phyloP scores from a whole-genome alignment of 2,329 filamentous ascomycete genomes.

The Colletotrichum phormii region DNA sequence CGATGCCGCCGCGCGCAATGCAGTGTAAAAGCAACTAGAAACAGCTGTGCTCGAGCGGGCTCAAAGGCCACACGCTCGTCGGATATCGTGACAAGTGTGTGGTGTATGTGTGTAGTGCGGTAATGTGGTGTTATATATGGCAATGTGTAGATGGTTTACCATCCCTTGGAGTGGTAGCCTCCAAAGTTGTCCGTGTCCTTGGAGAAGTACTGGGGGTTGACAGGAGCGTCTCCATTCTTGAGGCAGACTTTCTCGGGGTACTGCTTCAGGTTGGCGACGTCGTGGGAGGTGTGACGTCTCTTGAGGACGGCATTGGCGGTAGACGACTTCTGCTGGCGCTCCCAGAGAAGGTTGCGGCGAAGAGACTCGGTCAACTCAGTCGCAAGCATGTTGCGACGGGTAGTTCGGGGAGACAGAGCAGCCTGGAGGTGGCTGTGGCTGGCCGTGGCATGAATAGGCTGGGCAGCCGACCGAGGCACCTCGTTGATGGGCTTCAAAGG shows the following conservation, averaged over 20 bases:
- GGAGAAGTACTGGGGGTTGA: slow-evolving; percentile 85
- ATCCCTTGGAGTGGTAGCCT: slow-evolving; percentile 88
- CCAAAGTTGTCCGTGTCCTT: slow-evolving; percentile 72
- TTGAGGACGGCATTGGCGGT: slow-evolving; percentile 91
- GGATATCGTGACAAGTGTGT: slow-evolving; percentile 33
- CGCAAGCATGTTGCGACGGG: slow-evolving; percentile 93
- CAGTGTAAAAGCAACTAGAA: slow-evolving; percentile 24
- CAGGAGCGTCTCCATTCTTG: slow-evolving; percentile 71
- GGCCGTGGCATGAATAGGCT: slow-evolving; percentile 82
- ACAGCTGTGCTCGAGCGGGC: slow-evolving; percentile 20
- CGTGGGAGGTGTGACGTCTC: slow-evolving; percentile 89
- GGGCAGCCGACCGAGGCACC: slow-evolving; percentile 73
- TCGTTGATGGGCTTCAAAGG: slow-evolving; percentile 68
- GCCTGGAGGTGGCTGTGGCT: slow-evolving; percentile 71
- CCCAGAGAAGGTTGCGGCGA: slow-evolving; percentile 91
- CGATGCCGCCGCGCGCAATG: slow-evolving; percentile 37
- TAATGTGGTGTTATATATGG: slow-evolving; percentile 4
- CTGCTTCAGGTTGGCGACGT: slow-evolving; percentile 88
- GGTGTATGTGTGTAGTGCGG: slow-evolving; percentile 12
- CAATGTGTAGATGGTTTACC: slow-evolving; percentile 62
- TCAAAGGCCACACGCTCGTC: slow-evolving; percentile 15
- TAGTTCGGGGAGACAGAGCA: slow-evolving; percentile 90
- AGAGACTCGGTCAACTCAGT: slow-evolving; percentile 95
- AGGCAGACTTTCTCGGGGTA: slow-evolving; percentile 76
- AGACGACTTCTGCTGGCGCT: slow-evolving; percentile 92